Conservation (phyloP, 768 basidiomycete genomes). For the Tricholoma furcatifolium region DNA sequence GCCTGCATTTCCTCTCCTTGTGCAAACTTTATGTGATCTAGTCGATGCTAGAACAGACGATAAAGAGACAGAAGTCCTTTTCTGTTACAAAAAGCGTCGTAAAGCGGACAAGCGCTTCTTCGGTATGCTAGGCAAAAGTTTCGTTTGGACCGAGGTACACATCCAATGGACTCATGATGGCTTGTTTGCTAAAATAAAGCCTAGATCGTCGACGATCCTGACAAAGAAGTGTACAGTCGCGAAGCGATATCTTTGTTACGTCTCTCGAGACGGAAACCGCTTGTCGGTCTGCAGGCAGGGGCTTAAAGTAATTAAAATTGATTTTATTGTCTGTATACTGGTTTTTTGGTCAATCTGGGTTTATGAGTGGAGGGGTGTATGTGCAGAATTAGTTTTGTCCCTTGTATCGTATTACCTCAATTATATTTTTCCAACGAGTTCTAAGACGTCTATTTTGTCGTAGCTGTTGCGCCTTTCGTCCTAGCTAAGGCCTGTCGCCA, state of each 20-base stretch:
- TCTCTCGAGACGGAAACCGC: constrained; percentile 8
- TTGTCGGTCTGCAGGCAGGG: background rate
- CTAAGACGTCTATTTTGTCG: background rate
- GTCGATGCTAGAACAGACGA: constrained; percentile 25
- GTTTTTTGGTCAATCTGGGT: background rate
- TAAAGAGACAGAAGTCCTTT: constrained; percentile 65
- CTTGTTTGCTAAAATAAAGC: background rate
- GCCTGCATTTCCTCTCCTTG: constrained; percentile 86
- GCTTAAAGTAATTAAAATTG: background rate
- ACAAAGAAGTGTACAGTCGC: constrained; percentile 12
- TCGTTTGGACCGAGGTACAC: constrained; percentile 16
- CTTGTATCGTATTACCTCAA: background rate
- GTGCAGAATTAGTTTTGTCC: background rate
- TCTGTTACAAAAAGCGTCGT: constrained; percentile 93
- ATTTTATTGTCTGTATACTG: background rate
- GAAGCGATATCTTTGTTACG: constrained; percentile 16
- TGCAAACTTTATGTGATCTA: constrained; percentile 73
- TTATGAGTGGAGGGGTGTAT: background rate
- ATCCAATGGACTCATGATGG: background rate
- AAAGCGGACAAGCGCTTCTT: constrained; percentile 41
- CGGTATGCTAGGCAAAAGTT: constrained; percentile 10
- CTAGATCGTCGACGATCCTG: constrained; percentile 15
- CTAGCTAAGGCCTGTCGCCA: constrained; percentile 43
- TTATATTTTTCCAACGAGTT: background rate
- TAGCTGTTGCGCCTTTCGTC: background rate